These are phyloP conservation scores for Cicer bijugum DNA, from an alignment of 306 rosid species.

Conservation along the genomic window DNA sequence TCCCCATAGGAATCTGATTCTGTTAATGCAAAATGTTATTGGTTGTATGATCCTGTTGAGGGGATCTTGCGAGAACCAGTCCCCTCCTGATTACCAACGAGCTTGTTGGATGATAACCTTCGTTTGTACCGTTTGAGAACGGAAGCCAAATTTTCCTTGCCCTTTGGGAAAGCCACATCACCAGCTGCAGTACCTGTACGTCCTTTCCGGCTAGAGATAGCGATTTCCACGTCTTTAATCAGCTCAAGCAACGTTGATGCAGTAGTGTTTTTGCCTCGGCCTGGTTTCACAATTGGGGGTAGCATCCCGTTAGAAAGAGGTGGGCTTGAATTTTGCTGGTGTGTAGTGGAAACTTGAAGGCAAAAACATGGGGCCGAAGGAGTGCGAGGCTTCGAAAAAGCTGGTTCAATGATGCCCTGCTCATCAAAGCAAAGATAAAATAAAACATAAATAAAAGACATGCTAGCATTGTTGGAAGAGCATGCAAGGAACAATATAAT, in stretches of 20 bases:
- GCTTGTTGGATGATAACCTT: slow-evolving; percentile 70
- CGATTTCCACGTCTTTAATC: slow-evolving; percentile 84
- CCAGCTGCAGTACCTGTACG: slow-evolving; percentile 96
- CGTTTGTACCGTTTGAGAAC: slow-evolving; percentile 96
- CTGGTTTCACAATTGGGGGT: slow-evolving; percentile 82
- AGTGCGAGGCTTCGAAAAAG: slow-evolving; percentile 81
- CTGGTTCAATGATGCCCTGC: slow-evolving; percentile 80
- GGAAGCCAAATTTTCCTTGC: slow-evolving; percentile 84
- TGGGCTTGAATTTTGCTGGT: slow-evolving; percentile 70
- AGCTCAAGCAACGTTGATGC: slow-evolving; percentile 62
- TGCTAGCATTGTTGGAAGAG: slow-evolving; percentile 2
- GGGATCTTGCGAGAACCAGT: slow-evolving; percentile 56
- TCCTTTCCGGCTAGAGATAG: slow-evolving; percentile 81
- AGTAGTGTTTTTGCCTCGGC: slow-evolving; percentile 82
- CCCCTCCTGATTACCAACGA: slow-evolving; percentile 56
- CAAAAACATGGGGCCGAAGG: slow-evolving; percentile 84
- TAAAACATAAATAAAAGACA: slow-evolving; percentile 11
- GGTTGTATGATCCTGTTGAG: slow-evolving; percentile 55
- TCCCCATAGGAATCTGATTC: slow-evolving; percentile 28
- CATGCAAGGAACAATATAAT: not conserved
- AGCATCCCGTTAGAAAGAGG: slow-evolving; percentile 77
- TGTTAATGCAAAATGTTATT: slow-evolving; percentile 46
- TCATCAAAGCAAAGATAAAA: slow-evolving; percentile 27
- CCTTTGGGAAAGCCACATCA: slow-evolving; percentile 94
- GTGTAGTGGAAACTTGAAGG: slow-evolving; percentile 68